These are phyloP conservation scores for Barbatosphaeria neglecta DNA, from an alignment of 495 filamentous ascomycete genomes.

Conservation along the genomic window DNA sequence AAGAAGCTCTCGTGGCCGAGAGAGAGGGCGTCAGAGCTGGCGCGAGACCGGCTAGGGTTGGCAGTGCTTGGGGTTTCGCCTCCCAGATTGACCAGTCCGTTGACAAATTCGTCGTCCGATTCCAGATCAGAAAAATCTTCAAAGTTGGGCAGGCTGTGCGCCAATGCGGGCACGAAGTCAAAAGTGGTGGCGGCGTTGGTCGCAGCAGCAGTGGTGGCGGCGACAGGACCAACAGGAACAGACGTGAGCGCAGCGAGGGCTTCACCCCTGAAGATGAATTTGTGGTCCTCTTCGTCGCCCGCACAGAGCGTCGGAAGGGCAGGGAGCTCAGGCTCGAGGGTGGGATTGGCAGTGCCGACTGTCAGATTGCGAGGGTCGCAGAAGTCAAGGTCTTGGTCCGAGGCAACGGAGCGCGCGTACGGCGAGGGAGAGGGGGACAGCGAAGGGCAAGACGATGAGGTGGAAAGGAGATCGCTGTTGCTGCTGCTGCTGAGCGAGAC, in stretches of 20 bases:
- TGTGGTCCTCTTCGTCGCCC: conserved; percentile 68
- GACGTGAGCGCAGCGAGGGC: conserved; percentile 4
- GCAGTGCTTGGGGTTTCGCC: conserved; percentile 40
- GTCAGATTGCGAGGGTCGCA: conserved; percentile 91
- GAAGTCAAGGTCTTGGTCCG: conserved; percentile 66
- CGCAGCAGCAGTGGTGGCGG: conserved; percentile 30
- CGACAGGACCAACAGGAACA: conserved; percentile 1
- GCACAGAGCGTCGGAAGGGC: conserved; percentile 41
- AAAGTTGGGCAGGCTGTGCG: conserved; percentile 60
- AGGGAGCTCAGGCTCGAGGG: conserved; percentile 53
- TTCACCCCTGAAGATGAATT: conserved; percentile 57
- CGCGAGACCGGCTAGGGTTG: conserved; percentile 65
- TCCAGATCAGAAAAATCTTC: conserved; percentile 86
- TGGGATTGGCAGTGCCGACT: conserved; percentile 51
- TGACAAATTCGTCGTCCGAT: conserved; percentile 81
- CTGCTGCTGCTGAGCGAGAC: conserved; percentile 54
- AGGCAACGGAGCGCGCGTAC: conserved; percentile 56
- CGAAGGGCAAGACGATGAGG: conserved; percentile 67
- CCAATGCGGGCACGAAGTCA: conserved; percentile 40
- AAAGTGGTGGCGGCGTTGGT: conserved; percentile 39
- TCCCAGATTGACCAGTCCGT: conserved; percentile 58
- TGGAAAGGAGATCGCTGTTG: conserved; percentile 61
- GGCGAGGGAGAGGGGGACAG: conserved; percentile 74
- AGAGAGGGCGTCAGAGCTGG: conserved; percentile 50
- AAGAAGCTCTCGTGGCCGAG: conserved; percentile 66